Base-by-base conservation (phyloP, 345 rosid genomes). In the Acer yangbiense region DNA sequence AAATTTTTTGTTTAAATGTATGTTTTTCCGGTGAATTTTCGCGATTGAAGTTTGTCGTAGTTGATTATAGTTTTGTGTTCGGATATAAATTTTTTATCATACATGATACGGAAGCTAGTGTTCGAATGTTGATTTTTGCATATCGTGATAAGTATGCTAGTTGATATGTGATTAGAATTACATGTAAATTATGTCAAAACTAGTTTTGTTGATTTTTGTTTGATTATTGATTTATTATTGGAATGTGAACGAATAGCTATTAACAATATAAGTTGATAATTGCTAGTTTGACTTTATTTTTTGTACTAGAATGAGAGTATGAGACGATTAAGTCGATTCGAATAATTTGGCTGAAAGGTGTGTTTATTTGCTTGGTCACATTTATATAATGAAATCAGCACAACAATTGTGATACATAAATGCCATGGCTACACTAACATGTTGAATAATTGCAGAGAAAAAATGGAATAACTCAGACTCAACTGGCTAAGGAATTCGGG, bases 401-500 rank as follows among this genome's bases (percentile, higher is more conserved):
- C n/a, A 21, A 57, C n/a, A 12, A 21, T 65, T 25, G 3, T 21
- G 32, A 65, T 18, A n/a, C 18, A n/a, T 18, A 9, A 32, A 17
- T 35, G 68, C 18, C 9, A 39, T 61, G 58, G 65, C 43, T 78
- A 29, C 62, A 4, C 55, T 75, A 65, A 75, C 12, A 21, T 63
- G 39, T 35, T 35, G 6, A 35, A 35, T 35, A 4, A 23, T 78
- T 84, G 82, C 82, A 95, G 99, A 86, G 77, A 35, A 35, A 82
- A 21, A 86, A 86, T 79, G 98, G 99, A 60, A 86, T 92, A 70
- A 88, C 96, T 1, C 99, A 95, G 75, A 88, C 83, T 82, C 88
- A 90, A 72, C 86, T 95, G 76, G 90, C 89, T 12, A 93, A 92
- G 90, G 97, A 93, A 78, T 87, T 93, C 63, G 86, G 87, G 32